These are phyloP conservation scores for Melampsora americana DNA, from an alignment of 1,284 basidiomycete genomes.

Conservation along the genomic window DNA sequence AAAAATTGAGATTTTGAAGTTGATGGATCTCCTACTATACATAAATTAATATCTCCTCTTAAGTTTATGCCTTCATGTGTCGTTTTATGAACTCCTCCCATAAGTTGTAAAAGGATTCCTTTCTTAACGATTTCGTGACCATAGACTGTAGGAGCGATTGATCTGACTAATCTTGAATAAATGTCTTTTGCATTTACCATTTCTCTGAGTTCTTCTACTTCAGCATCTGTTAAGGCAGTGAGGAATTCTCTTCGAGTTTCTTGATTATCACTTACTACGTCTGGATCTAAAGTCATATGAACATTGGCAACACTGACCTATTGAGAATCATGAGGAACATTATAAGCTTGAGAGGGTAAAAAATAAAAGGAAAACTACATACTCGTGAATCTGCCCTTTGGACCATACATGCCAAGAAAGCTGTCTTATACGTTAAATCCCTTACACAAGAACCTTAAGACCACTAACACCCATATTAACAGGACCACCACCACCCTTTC, in stretches of 20 bases:
- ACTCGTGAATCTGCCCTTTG: constrained; percentile 82
- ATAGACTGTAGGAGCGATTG: constrained; percentile 96
- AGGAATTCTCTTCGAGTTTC: constrained; percentile 65
- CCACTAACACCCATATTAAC: constrained; percentile 82
- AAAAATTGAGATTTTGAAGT: constrained; percentile 98
- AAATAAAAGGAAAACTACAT: constrained; percentile 52
- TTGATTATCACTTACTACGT: constrained; percentile 76
- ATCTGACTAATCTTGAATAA: constrained; percentile 85
- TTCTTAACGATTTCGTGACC: constrained; percentile 99
- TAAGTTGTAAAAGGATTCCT: constrained; percentile 90
- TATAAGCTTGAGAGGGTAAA: background rate
- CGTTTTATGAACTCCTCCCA: constrained; percentile 99
- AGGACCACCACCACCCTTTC: constrained; percentile 64
- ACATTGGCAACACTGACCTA: constrained; percentile 15
- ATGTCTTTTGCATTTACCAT: constrained; percentile 95
- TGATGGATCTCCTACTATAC: constrained; percentile 94
- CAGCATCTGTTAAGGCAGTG: constrained; percentile 81
- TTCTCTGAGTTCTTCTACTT: constrained; percentile 85
- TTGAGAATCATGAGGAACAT: background rate
- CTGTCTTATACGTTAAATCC: constrained; percentile 96
- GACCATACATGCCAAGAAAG: constrained; percentile 97
- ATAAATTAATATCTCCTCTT: constrained; percentile 96
- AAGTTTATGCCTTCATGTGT: constrained; percentile 94
- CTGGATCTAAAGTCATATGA: constrained; percentile 65
- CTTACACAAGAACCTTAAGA: constrained; percentile 85